Base-by-base conservation (phyloP, 202 grass and related monocot species). In the Schoenoplectus triqueter region DNA sequence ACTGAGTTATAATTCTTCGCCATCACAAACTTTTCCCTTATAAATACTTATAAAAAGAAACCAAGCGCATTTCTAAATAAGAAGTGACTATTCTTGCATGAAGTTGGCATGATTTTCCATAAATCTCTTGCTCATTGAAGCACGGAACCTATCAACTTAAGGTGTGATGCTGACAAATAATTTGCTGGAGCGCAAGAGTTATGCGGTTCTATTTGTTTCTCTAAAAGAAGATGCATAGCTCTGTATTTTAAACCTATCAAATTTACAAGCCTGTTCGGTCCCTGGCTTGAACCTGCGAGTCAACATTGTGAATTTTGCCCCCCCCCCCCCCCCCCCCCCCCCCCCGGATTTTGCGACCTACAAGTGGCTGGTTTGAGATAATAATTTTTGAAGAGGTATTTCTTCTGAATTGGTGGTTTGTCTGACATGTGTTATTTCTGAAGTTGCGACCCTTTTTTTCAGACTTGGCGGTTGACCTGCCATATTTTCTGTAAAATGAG, bases 181-280 rank as follows among this genome's bases (percentile, higher is more conserved):
- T 77, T 57, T 79, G 14, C 18, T 78, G 75, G 55, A 79, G 39
- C 46, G 8, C 75, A 79, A 79, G 75, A 40, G 21, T 79, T 44
- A 41, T 61, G 11, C 75, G 2, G 55, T 78, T 10, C 54, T 44
- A 15, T n/a, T 62, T 62, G 7, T 73, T 73, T 73, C 31, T 74
- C 52, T 17, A 52, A 11, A 74, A 51, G 19, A 79, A 61, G 39
- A 60, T 13, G n/a, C 1, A 14, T 45, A 79, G 7, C 39, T 52
- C 47, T 21, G 10, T 44, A 2, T 45, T 61, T 60, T 79, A 40
- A 59, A 42, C 2, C 31, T n/a, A 14, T 78, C 10, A 78, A 77
- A 61, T 60, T 60, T 78, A 10, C 3, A 40, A 56, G 3, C 11
- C 42, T 56, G 20, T 56, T 55, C 17, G 31, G 49, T 15, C 50